Evolutionary conservation across 768 basidiomycete genomes (phyloP), one percentile per base, ranked within the genome.

Genomic region (Termitomyces sp.): DNA sequence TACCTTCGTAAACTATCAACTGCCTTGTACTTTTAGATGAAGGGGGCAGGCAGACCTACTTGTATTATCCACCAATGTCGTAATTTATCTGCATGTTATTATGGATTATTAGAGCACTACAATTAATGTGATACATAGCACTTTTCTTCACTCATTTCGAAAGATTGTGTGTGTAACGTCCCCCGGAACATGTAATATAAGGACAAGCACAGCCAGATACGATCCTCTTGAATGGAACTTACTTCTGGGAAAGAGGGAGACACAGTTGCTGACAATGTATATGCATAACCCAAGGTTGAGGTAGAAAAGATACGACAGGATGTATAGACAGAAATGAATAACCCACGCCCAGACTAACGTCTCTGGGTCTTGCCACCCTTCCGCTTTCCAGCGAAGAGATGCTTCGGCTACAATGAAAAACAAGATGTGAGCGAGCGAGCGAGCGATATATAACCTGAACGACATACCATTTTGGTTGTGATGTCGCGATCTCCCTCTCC

Each of bases 401-500:
- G 90, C 68, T 90, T 93, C 46, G 92, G 92, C 91, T 94, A 56
- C 22, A 59, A 57, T 32, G 49, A 44, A 33, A 44, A 57, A 43
- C 44, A 60, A 47, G 45, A 55, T 52, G 20, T 56, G 22, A 29
- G 44, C 39, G 13, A 56, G 44, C 56, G 49, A 48, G 44, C 13
- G 7, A 42, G 9, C 32, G 15, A 54, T 51, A 53, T 22, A 23
- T 20, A 57, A 25, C 18, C 58, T 42, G 33, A 35, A 58, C 35
- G 23, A 74, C 79, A 12, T 49, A 91, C 91, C 90, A 89, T 92
- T 80, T 92, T 92, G 58, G 78, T 79, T 65, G 75, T 80, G 73
- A 93, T 93, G 11, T 80, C 80, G 60, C 91, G 85, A 74, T 95
- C 93, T 55, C 83, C 78, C 79, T 99, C 96, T 55, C 91, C 91